Evolutionary conservation across 371 early-diverging fungal species (phyloP), one percentile per base, ranked within the genome.

Genomic region (Dinochytrium kinnereticum): DNA sequence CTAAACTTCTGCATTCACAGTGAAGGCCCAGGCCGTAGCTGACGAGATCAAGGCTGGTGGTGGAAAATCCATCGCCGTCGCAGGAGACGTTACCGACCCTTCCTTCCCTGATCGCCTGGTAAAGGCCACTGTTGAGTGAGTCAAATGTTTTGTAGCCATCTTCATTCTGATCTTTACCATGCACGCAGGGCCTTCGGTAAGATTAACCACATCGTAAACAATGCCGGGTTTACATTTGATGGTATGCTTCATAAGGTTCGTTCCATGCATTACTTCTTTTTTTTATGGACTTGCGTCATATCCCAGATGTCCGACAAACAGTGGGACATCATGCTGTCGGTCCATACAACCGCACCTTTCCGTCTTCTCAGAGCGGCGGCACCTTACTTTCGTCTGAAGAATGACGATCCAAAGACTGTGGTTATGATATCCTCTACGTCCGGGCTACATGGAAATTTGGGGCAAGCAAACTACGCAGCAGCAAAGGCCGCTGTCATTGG

Each of bases 381-480:
- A 64, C 78, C 81, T 59, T 86, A 90, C 74, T 82, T 90, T 59
- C 81, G 88, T 78, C 79, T 66, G 78, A 53, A 30, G 7, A 36
- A 68, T 36, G 33, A 34, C 21, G n/a, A 70, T 44, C 55, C 74
- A 24, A 17, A 57, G 0, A 24, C 72, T 49, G 76, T 80, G 31
- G 73, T 80, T 33, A 80, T 93, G 78, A 82, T 94, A 36, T 84
- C 93, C 0, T 93, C 94, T 74, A 88, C 91, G 1, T 82, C 92
- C 24, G 95, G 93, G 78, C 82, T 96, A 49, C 96, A 96, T 80
- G 96, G 96, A 78, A 96, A 96, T 89, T 94, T 95, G 88, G 97
- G 97, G 64, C 95, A 96, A 83, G 91, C 95, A 64, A 96, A 96
- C 90, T 96, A 96, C 80, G 86, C 72, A 34, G 36, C 78, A 61